Percentiles rank a stretch among this genome's conserved stretches.
These are phyloP conservation scores for Silybum marianum DNA, from an alignment of 129 eudicot species.

Conservation along the genomic window DNA sequence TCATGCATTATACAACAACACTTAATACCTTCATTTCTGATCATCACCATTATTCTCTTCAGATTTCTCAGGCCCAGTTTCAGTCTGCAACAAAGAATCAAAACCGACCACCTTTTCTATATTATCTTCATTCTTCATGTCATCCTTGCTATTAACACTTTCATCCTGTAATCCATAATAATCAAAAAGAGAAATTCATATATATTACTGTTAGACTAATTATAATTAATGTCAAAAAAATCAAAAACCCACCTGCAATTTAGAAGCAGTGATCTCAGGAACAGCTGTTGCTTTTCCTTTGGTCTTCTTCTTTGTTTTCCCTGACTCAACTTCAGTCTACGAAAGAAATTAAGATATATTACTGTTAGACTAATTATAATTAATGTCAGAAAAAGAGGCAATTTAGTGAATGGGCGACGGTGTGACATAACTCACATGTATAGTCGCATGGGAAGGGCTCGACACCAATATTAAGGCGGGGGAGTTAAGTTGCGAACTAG, in stretches of 20 bases:
- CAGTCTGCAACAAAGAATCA: slow-evolving; percentile 8
- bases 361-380: not conserved
- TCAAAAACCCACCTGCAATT: slow-evolving; percentile 26
- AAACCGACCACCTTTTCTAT: not conserved
- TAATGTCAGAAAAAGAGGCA: not conserved
- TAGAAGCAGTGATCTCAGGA: slow-evolving; percentile 16
- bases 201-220: too few relatives aligned
- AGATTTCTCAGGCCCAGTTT: not conserved
- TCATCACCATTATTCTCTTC: slow-evolving; percentile 3
- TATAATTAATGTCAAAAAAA: too few relatives aligned
- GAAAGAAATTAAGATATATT: not conserved
- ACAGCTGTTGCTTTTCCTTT: not conserved
- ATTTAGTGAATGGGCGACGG: too few relatives aligned
- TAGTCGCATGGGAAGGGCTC: too few relatives aligned
- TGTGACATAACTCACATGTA: too few relatives aligned
- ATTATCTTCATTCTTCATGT: slow-evolving; percentile 8
- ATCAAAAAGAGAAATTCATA: too few relatives aligned
- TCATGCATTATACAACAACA: not conserved
- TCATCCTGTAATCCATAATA: not conserved
- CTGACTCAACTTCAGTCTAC: slow-evolving; percentile 12
- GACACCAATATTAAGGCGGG: too few relatives aligned
- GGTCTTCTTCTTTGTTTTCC: slow-evolving; percentile 15
- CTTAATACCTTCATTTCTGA: not conserved
- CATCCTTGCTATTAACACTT: not conserved
- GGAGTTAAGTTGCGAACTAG: too few relatives aligned